phyloP scores from a whole-genome alignment of 192 early-diverging fungal genomes.

The Coemansia sp. region DNA sequence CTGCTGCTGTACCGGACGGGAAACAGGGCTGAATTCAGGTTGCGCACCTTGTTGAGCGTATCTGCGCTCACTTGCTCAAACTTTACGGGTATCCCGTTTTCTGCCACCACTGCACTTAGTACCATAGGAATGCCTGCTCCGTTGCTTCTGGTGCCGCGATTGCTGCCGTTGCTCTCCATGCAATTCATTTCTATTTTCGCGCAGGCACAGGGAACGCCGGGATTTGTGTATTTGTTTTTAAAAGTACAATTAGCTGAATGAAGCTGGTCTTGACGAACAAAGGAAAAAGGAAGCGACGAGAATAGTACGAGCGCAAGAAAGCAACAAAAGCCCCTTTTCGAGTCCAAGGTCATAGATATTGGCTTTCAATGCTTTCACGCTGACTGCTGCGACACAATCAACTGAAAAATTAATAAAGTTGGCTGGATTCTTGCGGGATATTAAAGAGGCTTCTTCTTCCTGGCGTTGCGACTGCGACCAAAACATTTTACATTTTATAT shows the following conservation, averaged over 20 bases:
- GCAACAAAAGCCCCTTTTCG: no score
- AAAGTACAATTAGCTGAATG: background rate
- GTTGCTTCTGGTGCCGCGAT: background rate
- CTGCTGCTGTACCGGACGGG: slow-evolving; percentile 81
- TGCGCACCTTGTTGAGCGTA: slow-evolving; percentile 70
- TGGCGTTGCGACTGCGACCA: no score
- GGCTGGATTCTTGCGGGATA: no score
- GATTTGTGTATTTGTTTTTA: background rate
- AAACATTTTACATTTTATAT: no score
- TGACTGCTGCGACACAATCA: no score
- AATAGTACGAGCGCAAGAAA: no score
- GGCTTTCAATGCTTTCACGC: no score
- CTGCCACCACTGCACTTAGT: background rate
- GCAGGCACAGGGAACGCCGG: background rate
- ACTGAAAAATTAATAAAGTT: no score
- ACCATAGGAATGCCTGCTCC: background rate
- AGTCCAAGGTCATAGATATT: no score
- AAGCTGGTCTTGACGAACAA: background rate
- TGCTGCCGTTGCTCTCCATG: background rate
- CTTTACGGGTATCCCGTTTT: background rate
- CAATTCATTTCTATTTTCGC: background rate
- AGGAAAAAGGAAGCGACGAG: background rate
- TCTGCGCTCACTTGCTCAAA: slow-evolving; percentile 24
- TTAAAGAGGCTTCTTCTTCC: no score
- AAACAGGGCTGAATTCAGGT: slow-evolving; percentile 78